Base-by-base conservation (phyloP, 306 rosid species). In the Gleditsia sinensis region DNA sequence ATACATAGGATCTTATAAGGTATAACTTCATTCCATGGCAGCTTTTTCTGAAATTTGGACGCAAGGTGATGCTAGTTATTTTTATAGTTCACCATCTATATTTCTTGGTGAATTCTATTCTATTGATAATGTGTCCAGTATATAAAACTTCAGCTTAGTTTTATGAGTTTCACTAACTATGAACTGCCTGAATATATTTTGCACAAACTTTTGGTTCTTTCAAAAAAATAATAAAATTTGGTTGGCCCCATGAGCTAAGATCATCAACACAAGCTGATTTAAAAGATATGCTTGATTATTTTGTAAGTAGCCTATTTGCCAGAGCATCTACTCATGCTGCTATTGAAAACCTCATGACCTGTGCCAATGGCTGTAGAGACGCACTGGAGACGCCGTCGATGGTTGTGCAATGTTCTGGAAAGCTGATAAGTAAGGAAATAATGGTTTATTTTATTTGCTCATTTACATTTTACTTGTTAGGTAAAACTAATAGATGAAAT, bases 351-450 rank as follows among this genome's bases (percentile, higher is more conserved):
- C 72, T 87, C 32, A 65, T 79, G 81, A 80, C 70, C 74, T 46
- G 46, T 71, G 75, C 46, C 53, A 43, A 75, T 78, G 83, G 55
- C 24, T 80, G 65, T 67, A 93, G 97, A 93, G 96, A 79, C 97
- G 98, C 83, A 93, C 96, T 5, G 98, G 97, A 71, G 89, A 77
- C 75, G 13, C 78, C 16, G 68, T 80, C 58, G 98, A 93, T 51
- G 98, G 97, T 36, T 93, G 98, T 68, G 93, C 98, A 27, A 84
- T 80, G 84, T 91, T 89, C 72, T 91, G 97, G 98, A 93, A 93
- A 83, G 80, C 89, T 75, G 82, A 90, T 78, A 88, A 80, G 97
- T 93, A 82, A 81, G 80, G 27, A 48, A 17, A 67, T 34, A 27
- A 23, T 13, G 32, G 54, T 60, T 71, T 69, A 17, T 27, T 71